Base-by-base conservation (phyloP, 225 moss, liverwort and hornwort species). In the Physcomitrellopsis africana region DNA sequence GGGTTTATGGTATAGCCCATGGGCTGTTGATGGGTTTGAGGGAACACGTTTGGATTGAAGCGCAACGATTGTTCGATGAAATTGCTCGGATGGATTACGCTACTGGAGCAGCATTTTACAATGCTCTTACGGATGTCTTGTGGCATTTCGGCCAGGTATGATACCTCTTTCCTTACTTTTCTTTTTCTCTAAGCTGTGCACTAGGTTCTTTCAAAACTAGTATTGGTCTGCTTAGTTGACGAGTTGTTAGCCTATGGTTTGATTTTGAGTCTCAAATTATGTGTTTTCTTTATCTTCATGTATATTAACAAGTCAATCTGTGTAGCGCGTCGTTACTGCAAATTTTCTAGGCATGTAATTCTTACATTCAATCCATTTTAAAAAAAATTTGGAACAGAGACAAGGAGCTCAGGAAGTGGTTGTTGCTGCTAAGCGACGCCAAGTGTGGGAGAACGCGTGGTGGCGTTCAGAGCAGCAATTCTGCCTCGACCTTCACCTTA, bases 361-460 rank as follows among this genome's bases (percentile, higher is more conserved):
- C 7, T 37, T 37, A 4, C 32, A 37, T 37, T 37, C 7, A 2
- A 24, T 1, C 1, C 24, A 1, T 24, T 24, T 24, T 24, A 1
- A 1, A 24, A n/a, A 37, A 7, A 37, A 2, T 37, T 0, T 10
- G 42, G 53, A 32, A 52, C 84, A 96, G 96, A 90, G 96, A 65
- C 86, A 92, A 64, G 96, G 96, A 54, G 96, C 96, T 1, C 92
- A 94, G 68, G 87, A 93, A 45, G 96, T 97, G 32, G 96, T 92
- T 3, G 89, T 97, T 64, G 92, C 94, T 58, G 96, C 96, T 15
- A 94, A 94, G 77, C 76, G 81, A 47, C 84, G 96, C 7, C 86
- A 92, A 76, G 96, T 97, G 37, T 97, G 96, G 96, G 94, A 94
- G 83, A 94, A 97, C 54, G 92, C 96, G 55, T 97, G 94, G 92